Conservation (phyloP, 2,329 filamentous ascomycete species). For the Cercospora sp. region DNA sequence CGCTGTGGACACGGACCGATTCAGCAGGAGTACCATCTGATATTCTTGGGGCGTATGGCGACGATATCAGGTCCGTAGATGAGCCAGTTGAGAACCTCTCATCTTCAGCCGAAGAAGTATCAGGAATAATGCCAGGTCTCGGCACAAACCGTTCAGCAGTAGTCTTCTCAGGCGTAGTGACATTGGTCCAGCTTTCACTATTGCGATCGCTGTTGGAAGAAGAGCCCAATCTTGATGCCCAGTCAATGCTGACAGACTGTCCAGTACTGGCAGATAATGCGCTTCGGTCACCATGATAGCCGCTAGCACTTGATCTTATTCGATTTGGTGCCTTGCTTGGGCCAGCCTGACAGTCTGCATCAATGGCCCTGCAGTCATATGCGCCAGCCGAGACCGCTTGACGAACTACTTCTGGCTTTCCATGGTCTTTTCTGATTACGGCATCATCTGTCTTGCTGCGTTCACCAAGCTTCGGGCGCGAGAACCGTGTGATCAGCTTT, state of each 20-base stretch:
- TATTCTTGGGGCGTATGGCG: neutral
- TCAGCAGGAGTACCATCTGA: constrained; percentile 1
- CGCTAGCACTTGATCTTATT: neutral
- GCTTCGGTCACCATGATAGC: constrained; percentile 1
- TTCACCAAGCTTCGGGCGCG: neutral
- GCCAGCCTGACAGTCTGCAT: constrained; percentile 3
- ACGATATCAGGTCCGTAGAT: neutral
- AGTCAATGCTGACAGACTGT: constrained; percentile 9
- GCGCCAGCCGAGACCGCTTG: neutral
- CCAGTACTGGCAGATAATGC: neutral
- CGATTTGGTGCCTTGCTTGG: neutral
- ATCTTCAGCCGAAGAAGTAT: constrained; percentile 4
- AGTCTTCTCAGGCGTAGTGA: constrained; percentile 10
- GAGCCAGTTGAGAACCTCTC: neutral
- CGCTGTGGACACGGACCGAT: neutral
- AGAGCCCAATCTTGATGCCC: constrained; percentile 2
- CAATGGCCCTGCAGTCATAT: neutral
- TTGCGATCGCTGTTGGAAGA: neutral
- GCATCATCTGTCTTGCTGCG: constrained; percentile 9
- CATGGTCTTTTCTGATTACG: neutral
- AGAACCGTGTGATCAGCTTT: neutral
- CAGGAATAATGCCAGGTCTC: constrained; percentile 5
- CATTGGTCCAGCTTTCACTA: neutral
- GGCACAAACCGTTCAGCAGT: neutral
- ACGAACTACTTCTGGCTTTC: neutral